Conservation (phyloP, 148 eudicot species). For the Amaranthus cruentus region DNA sequence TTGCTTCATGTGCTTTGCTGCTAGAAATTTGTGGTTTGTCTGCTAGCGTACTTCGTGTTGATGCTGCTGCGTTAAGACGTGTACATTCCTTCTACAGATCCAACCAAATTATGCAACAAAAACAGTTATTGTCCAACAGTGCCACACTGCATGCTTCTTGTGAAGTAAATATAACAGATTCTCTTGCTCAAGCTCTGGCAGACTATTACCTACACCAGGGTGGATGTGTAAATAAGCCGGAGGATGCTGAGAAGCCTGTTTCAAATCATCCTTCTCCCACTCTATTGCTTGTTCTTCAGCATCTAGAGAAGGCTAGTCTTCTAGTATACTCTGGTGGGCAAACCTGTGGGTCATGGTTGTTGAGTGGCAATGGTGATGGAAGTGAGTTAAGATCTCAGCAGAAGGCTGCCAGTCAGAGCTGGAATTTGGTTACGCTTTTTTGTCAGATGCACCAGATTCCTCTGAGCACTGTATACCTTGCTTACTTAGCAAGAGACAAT, state of each 20-base stretch:
- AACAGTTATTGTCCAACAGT: constrained; percentile 45
- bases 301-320: constrained; percentile 86
- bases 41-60: constrained; percentile 67
- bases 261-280: constrained; percentile 46
- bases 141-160: constrained; percentile 42
- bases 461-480: constrained; percentile 73
- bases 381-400: constrained; percentile 80
- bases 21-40: constrained; percentile 91
- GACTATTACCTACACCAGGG: constrained; percentile 67
- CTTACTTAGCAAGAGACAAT: constrained; percentile 78
- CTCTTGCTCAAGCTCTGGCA: constrained; percentile 85
- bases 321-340: constrained; percentile 43
- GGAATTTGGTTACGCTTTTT: constrained; percentile 80
- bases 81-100: constrained; percentile 75
- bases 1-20: constrained; percentile 88
- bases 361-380: constrained; percentile 83
- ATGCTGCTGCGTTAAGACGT: constrained; percentile 75
- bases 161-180: constrained; percentile 66
- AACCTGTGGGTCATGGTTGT: constrained; percentile 91
- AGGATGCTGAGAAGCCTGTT: constrained; percentile 29
- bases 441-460: constrained; percentile 90
- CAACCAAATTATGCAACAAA: constrained; percentile 44
- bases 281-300: constrained; percentile 73
- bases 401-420: constrained; percentile 75
- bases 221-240: constrained; percentile 33